These are phyloP conservation scores for Rhodotorula paludigena DNA, from an alignment of 768 basidiomycete species.

Conservation along the genomic window DNA sequence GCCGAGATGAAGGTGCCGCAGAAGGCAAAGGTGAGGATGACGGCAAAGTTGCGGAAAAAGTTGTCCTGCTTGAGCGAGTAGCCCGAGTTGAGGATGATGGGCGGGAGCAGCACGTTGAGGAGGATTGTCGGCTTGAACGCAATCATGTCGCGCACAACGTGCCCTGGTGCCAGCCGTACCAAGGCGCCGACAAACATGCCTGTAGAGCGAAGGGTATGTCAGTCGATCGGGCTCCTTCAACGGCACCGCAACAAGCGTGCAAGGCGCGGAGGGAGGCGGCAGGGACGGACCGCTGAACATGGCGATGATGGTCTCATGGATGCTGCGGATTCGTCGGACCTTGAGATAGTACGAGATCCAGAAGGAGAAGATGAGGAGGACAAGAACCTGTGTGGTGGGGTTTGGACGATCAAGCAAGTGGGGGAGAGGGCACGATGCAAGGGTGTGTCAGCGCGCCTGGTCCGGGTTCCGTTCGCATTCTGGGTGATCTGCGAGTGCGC, in stretches of 20 bases:
- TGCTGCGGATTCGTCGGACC: conserved; percentile 87
- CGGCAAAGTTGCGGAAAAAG: conserved; percentile 97
- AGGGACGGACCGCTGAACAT: conserved; percentile 64
- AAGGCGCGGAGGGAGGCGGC: not conserved
- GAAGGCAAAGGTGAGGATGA: conserved; percentile 79
- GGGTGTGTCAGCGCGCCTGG: no score
- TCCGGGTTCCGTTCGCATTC: no score
- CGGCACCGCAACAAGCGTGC: no score
- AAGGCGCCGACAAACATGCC: conserved; percentile 91
- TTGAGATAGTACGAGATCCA: conserved; percentile 97
- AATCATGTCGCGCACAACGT: conserved; percentile 94
- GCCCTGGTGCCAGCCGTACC: conserved; percentile 82
- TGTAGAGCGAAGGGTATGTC: not conserved
- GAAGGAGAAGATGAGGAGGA: conserved; percentile 86
- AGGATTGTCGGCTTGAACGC: conserved; percentile 72
- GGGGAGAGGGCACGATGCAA: not conserved
- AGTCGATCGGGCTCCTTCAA: no score
- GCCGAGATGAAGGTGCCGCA: conserved; percentile 93
- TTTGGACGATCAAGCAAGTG: not conserved
- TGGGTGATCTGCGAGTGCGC: no score
- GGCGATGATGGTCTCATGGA: conserved; percentile 93
- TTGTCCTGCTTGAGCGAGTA: conserved; percentile 97
- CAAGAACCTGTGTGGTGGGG: conserved; percentile 45
- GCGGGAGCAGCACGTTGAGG: conserved; percentile 95
- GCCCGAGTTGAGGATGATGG: conserved; percentile 95